Percentiles rank a stretch among this genome's conserved stretches.
phyloP scores from a whole-genome alignment of 352 stramenopile genomes.

The Chrysophaeum taylorii region DNA sequence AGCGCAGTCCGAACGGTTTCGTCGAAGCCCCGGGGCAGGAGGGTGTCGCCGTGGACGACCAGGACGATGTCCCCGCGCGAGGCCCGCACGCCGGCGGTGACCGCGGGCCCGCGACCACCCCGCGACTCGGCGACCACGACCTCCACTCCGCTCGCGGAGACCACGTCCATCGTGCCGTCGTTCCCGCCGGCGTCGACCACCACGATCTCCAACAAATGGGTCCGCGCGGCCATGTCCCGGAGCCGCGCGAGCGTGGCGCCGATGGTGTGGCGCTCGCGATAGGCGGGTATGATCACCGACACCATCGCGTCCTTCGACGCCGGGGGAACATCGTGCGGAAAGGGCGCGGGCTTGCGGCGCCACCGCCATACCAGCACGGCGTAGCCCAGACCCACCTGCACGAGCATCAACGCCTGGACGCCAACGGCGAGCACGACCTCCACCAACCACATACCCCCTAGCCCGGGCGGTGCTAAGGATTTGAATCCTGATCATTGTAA shows the following conservation, averaged over 20 bases:
- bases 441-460: no score
- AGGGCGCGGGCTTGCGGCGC: no score
- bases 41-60: not conserved
- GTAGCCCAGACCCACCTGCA: slow-evolving; percentile 1
- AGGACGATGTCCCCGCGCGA: not conserved
- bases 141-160: not conserved
- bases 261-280: not conserved
- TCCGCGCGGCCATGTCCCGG: not conserved
- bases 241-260: not conserved
- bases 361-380: not conserved
- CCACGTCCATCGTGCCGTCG: not conserved
- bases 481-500: no score
- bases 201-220: not conserved
- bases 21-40: not conserved
- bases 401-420: slow-evolving; percentile 1
- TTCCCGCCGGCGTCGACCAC: slow-evolving; percentile 4
- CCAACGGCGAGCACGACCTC: not conserved
- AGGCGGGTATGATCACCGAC: not conserved
- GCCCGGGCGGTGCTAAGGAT: no score
- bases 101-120: not conserved
- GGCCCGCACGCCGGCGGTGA: not conserved
- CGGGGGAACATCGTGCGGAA: not conserved
- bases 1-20: not conserved
- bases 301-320: not conserved
- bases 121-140: not conserved